Conservation (phyloP, 495 filamentous ascomycete species). For the Astrocystis sublimbata region DNA sequence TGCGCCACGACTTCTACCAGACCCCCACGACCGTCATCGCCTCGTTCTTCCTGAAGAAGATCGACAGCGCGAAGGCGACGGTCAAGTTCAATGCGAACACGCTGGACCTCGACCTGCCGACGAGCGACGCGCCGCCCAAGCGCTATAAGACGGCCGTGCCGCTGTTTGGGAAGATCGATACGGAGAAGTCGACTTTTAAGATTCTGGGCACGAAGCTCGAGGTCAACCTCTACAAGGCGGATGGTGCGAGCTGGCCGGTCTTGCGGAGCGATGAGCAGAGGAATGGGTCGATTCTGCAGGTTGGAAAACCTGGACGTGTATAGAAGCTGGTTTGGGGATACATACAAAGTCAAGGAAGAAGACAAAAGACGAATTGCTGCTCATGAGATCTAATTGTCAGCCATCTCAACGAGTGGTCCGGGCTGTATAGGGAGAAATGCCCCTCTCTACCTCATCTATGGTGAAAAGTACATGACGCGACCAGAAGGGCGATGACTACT, state of each 20-base stretch:
- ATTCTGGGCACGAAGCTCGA: conserved; percentile 96
- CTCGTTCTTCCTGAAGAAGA: conserved; percentile 95
- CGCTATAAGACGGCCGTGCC: conserved; percentile 72
- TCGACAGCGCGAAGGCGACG: conserved; percentile 74
- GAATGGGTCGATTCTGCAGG: conserved; percentile 79
- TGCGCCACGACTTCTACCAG: conserved; percentile 94
- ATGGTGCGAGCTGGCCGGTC: conserved; percentile 86
- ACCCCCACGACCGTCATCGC: conserved; percentile 82
- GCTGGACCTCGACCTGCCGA: conserved; percentile 76
- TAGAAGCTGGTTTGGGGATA: conserved; percentile 31
- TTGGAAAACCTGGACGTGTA: conserved; percentile 73
- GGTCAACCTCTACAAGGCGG: conserved; percentile 76
- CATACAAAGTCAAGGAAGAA: not conserved
- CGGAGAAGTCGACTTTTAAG: conserved; percentile 72
- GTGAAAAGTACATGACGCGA: no score
- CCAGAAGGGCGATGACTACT: no score
- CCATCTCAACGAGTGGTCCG: no score
- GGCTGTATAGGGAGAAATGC: no score
- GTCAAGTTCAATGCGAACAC: conserved; percentile 62
- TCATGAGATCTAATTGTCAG: not conserved
- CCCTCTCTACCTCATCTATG: no score
- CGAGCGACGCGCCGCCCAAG: conserved; percentile 73
- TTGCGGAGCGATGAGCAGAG: conserved; percentile 78
- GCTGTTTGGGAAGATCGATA: conserved; percentile 74
- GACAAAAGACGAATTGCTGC: not conserved